Conservation (phyloP, 179 eudicot genomes). For the Dionaea muscipula region DNA sequence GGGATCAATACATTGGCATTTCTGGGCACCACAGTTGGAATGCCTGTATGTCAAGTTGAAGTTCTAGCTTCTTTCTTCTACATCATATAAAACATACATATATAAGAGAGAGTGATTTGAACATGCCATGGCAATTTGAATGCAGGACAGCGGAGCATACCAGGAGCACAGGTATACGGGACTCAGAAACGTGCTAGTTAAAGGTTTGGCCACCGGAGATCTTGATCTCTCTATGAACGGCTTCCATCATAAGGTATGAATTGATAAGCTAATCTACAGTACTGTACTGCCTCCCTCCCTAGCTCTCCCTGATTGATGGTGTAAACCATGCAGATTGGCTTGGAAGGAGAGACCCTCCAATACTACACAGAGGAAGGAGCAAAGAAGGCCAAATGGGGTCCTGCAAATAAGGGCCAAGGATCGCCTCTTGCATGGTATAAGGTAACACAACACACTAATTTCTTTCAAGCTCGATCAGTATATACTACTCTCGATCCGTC, state of each 20-base stretch:
- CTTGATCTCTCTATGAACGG: slow-evolving; percentile 32
- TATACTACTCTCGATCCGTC: no score
- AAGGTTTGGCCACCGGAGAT: slow-evolving; percentile 40
- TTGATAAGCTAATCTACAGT: not conserved
- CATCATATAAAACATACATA: no score
- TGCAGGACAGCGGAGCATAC: slow-evolving; percentile 12
- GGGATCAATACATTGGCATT: slow-evolving; percentile 55
- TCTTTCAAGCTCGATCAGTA: no score
- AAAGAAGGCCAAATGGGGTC: slow-evolving; percentile 26
- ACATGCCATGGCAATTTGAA: no score
- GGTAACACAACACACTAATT: slow-evolving; percentile 18
- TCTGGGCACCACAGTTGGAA: slow-evolving; percentile 53
- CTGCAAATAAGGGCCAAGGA: slow-evolving; percentile 9
- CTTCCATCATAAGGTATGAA: slow-evolving; percentile 36
- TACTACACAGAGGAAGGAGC: slow-evolving; percentile 32
- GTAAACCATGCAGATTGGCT: slow-evolving; percentile 27
- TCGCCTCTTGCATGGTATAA: slow-evolving; percentile 50
- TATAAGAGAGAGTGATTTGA: no score
- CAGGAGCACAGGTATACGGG: slow-evolving; percentile 44
- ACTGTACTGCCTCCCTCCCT: no score
- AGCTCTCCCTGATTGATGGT: not conserved
- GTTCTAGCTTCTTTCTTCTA: no score
- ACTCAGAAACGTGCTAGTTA: slow-evolving; percentile 23
- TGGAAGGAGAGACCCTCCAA: slow-evolving; percentile 36
- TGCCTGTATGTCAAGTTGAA: slow-evolving; percentile 64